phyloP scores from a whole-genome alignment of 495 filamentous ascomycete genomes.

The Xylaria bambusicola region DNA sequence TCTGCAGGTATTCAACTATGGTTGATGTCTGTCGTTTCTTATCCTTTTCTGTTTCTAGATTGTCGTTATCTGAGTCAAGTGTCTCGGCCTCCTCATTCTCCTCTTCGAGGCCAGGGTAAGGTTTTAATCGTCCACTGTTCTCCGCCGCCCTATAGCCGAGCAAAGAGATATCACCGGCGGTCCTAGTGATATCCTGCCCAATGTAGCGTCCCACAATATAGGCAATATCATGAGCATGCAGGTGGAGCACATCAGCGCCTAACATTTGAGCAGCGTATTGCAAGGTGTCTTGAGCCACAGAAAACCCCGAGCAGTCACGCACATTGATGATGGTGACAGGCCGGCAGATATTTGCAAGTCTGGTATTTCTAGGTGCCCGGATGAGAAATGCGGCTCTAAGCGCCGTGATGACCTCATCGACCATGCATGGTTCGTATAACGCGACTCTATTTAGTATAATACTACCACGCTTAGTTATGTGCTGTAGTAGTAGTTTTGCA shows the following conservation, averaged over 20 bases:
- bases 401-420: conserved; percentile 39
- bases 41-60: conserved; percentile 24
- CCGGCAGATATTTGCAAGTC: conserved; percentile 29
- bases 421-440: conserved; percentile 21
- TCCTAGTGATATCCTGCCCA: conserved; percentile 58
- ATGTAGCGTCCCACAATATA: conserved; percentile 73
- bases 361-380: conserved; percentile 24
- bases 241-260: conserved; percentile 71
- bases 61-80: conserved; percentile 1
- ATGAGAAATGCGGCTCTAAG: conserved; percentile 39
- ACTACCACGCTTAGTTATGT: background rate
- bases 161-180: conserved; percentile 46
- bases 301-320: conserved; percentile 37
- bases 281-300: conserved; percentile 34
- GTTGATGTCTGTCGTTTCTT: conserved; percentile 22
- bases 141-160: conserved; percentile 67
- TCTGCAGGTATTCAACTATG: conserved; percentile 30
- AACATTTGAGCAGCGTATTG: conserved; percentile 57
- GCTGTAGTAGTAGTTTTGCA: conserved; percentile 6
- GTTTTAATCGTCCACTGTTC: conserved; percentile 37
- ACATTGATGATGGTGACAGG: conserved; percentile 42
- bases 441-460: conserved; percentile 15
- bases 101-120: conserved; percentile 16
- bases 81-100: conserved; percentile 10
- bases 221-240: conserved; percentile 80